Conservation (phyloP, 192 early-diverging fungal species). For the Backusella psychrophila region DNA sequence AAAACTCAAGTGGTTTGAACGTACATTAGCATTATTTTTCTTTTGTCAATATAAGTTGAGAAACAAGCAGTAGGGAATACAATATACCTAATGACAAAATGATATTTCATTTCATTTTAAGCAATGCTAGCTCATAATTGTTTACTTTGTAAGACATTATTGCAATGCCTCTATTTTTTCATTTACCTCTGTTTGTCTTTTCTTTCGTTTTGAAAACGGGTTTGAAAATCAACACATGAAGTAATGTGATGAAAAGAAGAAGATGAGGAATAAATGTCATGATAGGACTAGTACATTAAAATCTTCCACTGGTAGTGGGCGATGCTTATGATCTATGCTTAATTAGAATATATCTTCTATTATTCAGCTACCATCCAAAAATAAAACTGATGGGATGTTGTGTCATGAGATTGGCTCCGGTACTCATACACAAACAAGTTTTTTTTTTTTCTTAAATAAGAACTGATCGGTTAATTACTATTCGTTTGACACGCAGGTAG, state of each 20-base stretch:
- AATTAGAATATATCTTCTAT: not conserved
- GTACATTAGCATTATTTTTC: not conserved
- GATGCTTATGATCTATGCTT: not conserved
- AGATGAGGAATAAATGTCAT: not conserved
- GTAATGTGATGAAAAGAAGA: not conserved
- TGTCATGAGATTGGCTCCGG: not conserved
- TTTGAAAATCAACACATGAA: not conserved
- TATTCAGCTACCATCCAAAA: not conserved
- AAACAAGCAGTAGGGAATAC: not conserved
- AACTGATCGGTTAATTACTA: conserved; percentile 4
- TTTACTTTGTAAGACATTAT: not conserved
- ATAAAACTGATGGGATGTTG: not conserved
- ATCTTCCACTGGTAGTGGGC: not conserved
- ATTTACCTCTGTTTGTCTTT: not conserved
- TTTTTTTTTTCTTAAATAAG: conserved; percentile 4
- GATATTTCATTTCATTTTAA: too few relatives aligned
- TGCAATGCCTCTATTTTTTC: not conserved
- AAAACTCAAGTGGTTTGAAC: not conserved
- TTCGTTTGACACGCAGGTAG: not conserved
- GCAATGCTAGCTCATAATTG: too few relatives aligned
- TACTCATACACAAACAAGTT: not conserved
- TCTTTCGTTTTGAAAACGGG: not conserved
- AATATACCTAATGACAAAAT: not conserved
- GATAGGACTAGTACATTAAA: not conserved
- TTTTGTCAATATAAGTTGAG: not conserved